phyloP scores from a whole-genome alignment of 108 stramenopile species.

The Cyclostephanos tholiformis region DNA sequence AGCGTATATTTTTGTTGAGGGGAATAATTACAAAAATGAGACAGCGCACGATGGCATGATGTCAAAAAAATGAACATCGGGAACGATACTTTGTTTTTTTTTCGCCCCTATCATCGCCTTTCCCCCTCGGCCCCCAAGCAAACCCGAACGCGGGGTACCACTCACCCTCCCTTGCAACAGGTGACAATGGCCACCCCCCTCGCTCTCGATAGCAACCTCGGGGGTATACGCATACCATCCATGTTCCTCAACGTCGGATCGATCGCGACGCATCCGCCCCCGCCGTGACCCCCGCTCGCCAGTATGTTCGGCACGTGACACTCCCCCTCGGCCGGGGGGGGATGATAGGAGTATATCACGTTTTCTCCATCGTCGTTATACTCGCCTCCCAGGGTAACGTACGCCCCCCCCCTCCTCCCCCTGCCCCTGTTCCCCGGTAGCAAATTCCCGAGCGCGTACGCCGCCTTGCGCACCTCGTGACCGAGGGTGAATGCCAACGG shows the following conservation, averaged over 20 bases:
- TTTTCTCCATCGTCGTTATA: background rate
- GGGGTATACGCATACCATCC: constrained; percentile 85
- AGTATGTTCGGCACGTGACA: constrained; percentile 2
- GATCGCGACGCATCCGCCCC: constrained; percentile 32
- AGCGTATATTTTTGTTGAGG: no score
- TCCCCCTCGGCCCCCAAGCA: no score
- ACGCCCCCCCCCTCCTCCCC: background rate
- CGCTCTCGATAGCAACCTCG: constrained; percentile 68
- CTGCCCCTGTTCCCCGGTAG: constrained; percentile 55
- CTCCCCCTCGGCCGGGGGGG: constrained; percentile 26
- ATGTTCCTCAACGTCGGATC: constrained; percentile 69
- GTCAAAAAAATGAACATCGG: no score
- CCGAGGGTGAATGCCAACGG: constrained; percentile 90
- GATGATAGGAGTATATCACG: constrained; percentile 22
- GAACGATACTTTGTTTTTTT: no score
- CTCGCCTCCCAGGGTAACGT: background rate
- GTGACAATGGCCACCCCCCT: constrained; percentile 85
- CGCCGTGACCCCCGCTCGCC: background rate
- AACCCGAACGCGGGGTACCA: no score
- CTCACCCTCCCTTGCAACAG: constrained; percentile 71
- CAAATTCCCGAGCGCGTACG: constrained; percentile 85
- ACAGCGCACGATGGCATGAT: no score
- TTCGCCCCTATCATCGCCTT: no score
- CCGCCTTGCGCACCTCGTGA: constrained; percentile 89
- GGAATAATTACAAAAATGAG: no score